Evolutionary conservation across 2,329 filamentous ascomycete genomes (phyloP), one percentile per base, ranked within the genome.

Genomic region (Ambrosiella xylebori): DNA sequence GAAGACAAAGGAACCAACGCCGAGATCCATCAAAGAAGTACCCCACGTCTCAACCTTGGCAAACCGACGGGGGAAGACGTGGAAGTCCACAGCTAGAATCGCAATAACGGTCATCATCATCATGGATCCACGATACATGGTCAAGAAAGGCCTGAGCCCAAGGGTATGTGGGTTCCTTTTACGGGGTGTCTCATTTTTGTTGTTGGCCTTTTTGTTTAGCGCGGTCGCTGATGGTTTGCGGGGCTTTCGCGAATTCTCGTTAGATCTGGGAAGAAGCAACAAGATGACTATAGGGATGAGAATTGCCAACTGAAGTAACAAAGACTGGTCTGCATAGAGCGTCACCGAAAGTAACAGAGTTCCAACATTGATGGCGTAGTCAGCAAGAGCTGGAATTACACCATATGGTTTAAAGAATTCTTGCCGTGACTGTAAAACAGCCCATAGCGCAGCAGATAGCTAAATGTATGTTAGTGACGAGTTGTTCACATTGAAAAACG

Each of bases 1-100:
- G 71, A 95, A 98, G 65, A 98, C 93, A 71, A 98, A 98, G 11
- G 90, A 95, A 36, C 93, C 93, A 53, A 98, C 93, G 54, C 93
- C 93, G 65, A 97, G 76, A 68, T 98, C 93, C 93, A 98, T 98
- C 61, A 98, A 73, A n/a, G 91, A 97, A 1, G 91, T 96, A 57
- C 93, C 93, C 88, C 93, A 98, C n/a, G 88, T 96, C 71, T 98
- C 93, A 1, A 95, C 93, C 73, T 98, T 98, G 59, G 89, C 93
- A 68, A 97, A 97, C 38, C 93, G 84, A 36, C 93, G 81, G 1
- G 93, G 93, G 65, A 98, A 98, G 60, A 96, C 76, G 15, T 78
- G 82, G 68, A 98, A 98, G 70, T 98, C 93, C 56, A 98, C 93
- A 13, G 93, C 93, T n/a, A 98, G 78, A 64, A 98, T 97, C 56